These are phyloP conservation scores for Chaetomiaceae sp. DNA, from an alignment of 2,329 filamentous ascomycete genomes.

Conservation along the genomic window DNA sequence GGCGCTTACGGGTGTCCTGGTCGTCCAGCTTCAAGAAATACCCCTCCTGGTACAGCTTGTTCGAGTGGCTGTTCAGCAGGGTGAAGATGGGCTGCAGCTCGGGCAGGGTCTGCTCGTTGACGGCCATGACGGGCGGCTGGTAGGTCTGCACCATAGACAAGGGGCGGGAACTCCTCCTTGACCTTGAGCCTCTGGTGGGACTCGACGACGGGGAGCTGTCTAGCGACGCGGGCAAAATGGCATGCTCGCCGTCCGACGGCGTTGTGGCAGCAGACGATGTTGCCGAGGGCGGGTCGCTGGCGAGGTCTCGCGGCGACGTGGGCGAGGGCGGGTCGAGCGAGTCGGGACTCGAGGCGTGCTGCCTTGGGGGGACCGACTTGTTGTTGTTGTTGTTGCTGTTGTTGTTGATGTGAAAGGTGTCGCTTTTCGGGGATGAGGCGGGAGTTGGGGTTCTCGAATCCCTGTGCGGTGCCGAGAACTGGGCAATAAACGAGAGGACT, in stretches of 20 bases:
- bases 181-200: conserved; percentile 38
- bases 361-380: conserved; percentile 18
- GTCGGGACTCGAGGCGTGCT: conserved; percentile 30
- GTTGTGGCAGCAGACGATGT: conserved; percentile 25
- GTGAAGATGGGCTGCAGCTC: conserved; percentile 93
- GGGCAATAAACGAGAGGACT: conserved; percentile 89
- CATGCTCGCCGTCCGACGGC: conserved; percentile 36
- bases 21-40: conserved; percentile 97
- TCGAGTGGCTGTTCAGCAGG: conserved; percentile 88
- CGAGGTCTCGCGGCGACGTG: conserved; percentile 18
- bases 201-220: conserved; percentile 38
- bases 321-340: conserved; percentile 21
- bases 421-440: conserved; percentile 40
- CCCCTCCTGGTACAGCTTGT: conserved; percentile 96
- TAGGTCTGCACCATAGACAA: conserved; percentile 83
- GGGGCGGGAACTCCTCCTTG: conserved; percentile 59
- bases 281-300: conserved; percentile 20
- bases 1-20: conserved; percentile 80
- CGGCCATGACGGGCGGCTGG: conserved; percentile 80
- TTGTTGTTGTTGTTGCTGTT: conserved; percentile 8
- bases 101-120: conserved; percentile 78
- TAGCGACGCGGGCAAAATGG: conserved; percentile 32
- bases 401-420: conserved; percentile 21
- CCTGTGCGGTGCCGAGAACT: conserved; percentile 54
- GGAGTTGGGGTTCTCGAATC: conserved; percentile 41